Evolutionary conservation across 345 rosid genomes (phyloP).

Genomic region (Syzygium aromaticum): DNA sequence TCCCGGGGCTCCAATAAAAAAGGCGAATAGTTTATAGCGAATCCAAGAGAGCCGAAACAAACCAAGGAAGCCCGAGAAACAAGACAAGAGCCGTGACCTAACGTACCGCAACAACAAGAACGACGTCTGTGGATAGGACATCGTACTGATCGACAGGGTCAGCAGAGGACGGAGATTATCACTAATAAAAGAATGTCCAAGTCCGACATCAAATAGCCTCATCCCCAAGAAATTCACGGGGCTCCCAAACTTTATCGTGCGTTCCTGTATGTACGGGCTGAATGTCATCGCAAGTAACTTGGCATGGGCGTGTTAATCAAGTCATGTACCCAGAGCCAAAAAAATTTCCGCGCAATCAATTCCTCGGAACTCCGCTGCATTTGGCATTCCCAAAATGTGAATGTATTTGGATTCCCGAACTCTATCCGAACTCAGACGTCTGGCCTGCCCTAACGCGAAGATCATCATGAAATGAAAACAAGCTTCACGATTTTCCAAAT

Average conservation of each 20-base stretch:
- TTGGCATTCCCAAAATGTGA: not conserved
- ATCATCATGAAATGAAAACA: not conserved
- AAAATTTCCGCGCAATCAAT: not conserved
- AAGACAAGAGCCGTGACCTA: not conserved
- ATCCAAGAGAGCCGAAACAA: not conserved
- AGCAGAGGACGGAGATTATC: not conserved
- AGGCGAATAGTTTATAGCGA: not conserved
- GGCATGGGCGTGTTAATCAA: not conserved
- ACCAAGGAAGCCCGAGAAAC: not conserved
- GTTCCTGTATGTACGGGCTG: not conserved
- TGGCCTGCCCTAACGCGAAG: not conserved
- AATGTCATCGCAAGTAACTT: not conserved
- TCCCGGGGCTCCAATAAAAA: not conserved
- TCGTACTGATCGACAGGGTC: not conserved
- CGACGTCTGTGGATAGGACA: not conserved
- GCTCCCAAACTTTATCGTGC: too few species aligned
- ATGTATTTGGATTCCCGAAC: not conserved
- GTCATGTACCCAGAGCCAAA: not conserved
- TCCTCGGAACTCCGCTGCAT: not conserved
- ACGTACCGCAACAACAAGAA: not conserved
- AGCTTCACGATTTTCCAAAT: not conserved
- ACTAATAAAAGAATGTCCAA: not conserved
- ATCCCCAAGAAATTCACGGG: not conserved
- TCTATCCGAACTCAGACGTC: not conserved
- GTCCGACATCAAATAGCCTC: not conserved